Conservation (phyloP, 768 basidiomycete genomes). For the Termitomyces sp. region DNA sequence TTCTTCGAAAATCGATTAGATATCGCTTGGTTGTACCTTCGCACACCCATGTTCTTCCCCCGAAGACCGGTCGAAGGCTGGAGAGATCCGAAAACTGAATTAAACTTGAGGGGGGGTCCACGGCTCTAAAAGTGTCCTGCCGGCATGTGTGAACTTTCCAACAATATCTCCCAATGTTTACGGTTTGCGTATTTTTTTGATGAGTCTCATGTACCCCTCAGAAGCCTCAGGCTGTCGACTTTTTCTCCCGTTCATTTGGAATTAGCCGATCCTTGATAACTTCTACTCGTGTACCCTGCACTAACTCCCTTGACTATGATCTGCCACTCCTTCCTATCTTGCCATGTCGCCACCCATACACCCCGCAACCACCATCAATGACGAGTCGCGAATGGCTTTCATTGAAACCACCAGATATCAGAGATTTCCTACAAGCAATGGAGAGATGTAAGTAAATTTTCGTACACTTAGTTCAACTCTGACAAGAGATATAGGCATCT, state of each 20-base stretch:
- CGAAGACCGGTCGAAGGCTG: no score
- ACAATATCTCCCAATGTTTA: constrained; percentile 8
- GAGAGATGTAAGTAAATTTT: constrained; percentile 10
- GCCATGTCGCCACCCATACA: constrained; percentile 6
- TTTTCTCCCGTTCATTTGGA: constrained; percentile 21
- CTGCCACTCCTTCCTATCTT: constrained; percentile 2
- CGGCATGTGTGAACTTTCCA: constrained; percentile 9
- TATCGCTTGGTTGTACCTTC: no score
- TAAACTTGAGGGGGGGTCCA: neutral
- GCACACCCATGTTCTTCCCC: no score
- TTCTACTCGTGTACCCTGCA: constrained; percentile 8
- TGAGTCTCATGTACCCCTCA: constrained; percentile 12
- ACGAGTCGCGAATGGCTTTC: constrained; percentile 14
- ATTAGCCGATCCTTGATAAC: constrained; percentile 20
- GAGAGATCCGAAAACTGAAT: no score
- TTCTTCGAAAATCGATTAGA: no score
- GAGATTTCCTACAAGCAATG: constrained; percentile 9
- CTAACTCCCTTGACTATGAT: constrained; percentile 11
- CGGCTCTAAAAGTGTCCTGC: neutral
- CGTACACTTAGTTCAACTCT: neutral
- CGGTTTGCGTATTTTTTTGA: constrained; percentile 6
- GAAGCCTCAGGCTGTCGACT: constrained; percentile 10
- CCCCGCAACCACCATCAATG: neutral
- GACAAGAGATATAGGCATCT: constrained; percentile 5
- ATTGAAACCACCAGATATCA: constrained; percentile 19